Percentiles rank a stretch among this genome's conserved stretches.
Evolutionary conservation across 805 yeast species (phyloP).

Genomic region (Nakazawaea holstii): DNA sequence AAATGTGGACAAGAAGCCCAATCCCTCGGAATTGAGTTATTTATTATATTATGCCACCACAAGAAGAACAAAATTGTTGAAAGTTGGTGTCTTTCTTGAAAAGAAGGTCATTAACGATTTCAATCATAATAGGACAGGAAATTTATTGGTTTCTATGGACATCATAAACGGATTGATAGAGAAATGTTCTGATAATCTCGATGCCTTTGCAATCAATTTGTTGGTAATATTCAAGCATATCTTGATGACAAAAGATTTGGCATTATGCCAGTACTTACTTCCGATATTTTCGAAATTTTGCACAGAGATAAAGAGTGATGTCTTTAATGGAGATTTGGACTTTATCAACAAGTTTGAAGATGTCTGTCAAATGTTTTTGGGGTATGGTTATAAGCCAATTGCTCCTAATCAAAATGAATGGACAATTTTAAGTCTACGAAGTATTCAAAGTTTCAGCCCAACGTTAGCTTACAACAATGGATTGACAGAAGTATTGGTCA

Average conservation of each 20-base stretch:
- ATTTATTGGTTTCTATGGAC: conserved; percentile 74
- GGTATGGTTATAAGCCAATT: conserved; percentile 17
- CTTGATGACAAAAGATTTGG: conserved; percentile 51
- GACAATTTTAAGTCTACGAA: conserved; percentile 35
- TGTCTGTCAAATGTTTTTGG: conserved; percentile 20
- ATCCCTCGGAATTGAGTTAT: conserved; percentile 86
- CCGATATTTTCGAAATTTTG: conserved; percentile 40
- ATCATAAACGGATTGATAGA: conserved; percentile 65
- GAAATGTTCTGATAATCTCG: conserved; percentile 77
- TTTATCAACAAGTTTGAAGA: conserved; percentile 34
- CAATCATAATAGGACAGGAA: conserved; percentile 62
- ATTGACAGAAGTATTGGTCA: conserved; percentile 26
- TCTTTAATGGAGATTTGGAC: conserved; percentile 40
- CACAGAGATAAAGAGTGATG: conserved; percentile 28
- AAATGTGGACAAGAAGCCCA: conserved; percentile 82
- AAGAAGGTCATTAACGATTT: conserved; percentile 59
- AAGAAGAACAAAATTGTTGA: conserved; percentile 81
- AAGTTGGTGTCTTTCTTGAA: conserved; percentile 68
- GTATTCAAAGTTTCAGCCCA: conserved; percentile 33
- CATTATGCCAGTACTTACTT: conserved; percentile 49
- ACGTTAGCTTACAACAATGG: conserved; percentile 30
- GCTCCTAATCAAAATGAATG: conserved; percentile 38
- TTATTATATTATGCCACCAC: conserved; percentile 87
- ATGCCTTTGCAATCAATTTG: conserved; percentile 70
- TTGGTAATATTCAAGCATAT: conserved; percentile 52